Conservation (phyloP, 2,329 filamentous ascomycete species). For the Trichoderma atrobrunneum region DNA sequence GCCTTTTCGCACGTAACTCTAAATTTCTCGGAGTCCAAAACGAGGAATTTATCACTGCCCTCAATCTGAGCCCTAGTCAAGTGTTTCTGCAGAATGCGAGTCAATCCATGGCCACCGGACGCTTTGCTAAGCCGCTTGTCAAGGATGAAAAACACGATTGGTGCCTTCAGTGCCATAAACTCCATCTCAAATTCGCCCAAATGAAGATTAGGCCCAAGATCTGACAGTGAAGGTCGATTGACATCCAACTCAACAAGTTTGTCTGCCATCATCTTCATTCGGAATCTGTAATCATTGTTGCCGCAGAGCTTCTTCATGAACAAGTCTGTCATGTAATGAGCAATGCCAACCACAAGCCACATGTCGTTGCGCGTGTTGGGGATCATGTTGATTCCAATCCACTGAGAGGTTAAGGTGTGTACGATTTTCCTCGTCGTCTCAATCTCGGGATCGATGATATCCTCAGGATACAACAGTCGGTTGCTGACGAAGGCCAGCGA, state of each 20-base stretch:
- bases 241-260: conserved; percentile 77
- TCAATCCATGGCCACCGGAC: conserved; percentile 75
- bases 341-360: conserved; percentile 87
- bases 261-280: conserved; percentile 82
- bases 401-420: conserved; percentile 84
- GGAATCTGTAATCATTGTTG: conserved; percentile 90
- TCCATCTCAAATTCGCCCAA: conserved; percentile 83
- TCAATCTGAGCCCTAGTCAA: conserved; percentile 78
- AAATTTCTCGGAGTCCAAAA: conserved; percentile 74
- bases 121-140: conserved; percentile 89
- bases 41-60: conserved; percentile 60
- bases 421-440: conserved; percentile 77
- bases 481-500: conserved; percentile 86
- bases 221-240: conserved; percentile 75
- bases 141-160: conserved; percentile 87
- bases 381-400: conserved; percentile 90
- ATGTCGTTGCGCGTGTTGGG: conserved; percentile 76
- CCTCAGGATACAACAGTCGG: conserved; percentile 77
- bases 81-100: conserved; percentile 80
- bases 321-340: conserved; percentile 91
- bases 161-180: conserved; percentile 87
- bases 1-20: conserved; percentile 83
- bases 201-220: conserved; percentile 73
- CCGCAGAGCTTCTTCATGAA: conserved; percentile 90
- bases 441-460: conserved; percentile 81